Evolutionary conservation across 768 basidiomycete species (phyloP), one percentile per base, ranked within the genome.

Genomic region (Lactarius sp.): DNA sequence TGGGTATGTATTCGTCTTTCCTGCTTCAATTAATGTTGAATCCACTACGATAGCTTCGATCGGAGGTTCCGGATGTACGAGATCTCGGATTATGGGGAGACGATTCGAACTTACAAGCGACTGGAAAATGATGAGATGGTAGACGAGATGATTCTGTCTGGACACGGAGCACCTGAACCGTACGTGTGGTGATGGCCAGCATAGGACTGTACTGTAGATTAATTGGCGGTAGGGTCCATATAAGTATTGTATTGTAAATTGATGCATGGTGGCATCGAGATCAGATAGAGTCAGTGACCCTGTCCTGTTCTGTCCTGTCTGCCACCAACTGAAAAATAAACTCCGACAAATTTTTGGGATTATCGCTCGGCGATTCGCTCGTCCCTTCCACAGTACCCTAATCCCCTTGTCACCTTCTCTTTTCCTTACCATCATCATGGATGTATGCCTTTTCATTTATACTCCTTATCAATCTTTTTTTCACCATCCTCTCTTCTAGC

Each of bases 31-130:
- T 22, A 42, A 49, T 61, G 20, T 50, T n/a, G 18, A 39, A 51
- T 7, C 2, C 14, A 22, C 65, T 56, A 66, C 49, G 27, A n/a
- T 56, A 89, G 88, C 14, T 97, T 98, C 72, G 92, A 97, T 73
- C 85, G 95, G 18, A 83, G 96, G 47, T 94, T 96, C 80, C 81
- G 96, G 8, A 78, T 98, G 51, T 98, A 88, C 73, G 85, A 93
- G 31, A 80, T 98, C 56, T 88, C 87, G 18, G 85, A 93, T 65
- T 98, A 82, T 69, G 96, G 96, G 51, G 96, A 98, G 80, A 94
- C 85, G 6, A 92, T 98, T 71, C 78, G 80, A 72, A 96, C 96
- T 42, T 85, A 90, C 74, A 97, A 97, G 75, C 84, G 85, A 44
- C 86, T 84, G 4, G 90, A 91, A 71, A 78, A 86, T 61, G 85